Evolutionary conservation across 257 asterid species (phyloP).

Genomic region (Solanum pinnatisectum): DNA sequence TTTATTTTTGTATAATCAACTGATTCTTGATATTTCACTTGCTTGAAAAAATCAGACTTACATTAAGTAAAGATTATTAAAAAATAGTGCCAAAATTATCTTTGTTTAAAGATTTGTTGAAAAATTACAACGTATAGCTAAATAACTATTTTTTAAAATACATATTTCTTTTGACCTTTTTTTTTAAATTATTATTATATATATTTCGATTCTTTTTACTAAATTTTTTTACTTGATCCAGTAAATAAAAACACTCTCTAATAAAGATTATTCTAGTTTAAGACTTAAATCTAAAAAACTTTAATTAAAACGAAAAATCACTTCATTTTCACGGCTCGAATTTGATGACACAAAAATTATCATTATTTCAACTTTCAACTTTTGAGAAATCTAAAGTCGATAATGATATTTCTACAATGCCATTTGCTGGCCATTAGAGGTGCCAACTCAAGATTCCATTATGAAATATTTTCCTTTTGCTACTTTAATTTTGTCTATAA

Average conservation of each 20-base stretch:
- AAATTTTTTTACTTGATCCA: too few species aligned
- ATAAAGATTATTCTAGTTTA: rapidly evolving
- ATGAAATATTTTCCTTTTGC: neutral
- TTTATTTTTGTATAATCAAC: neutral
- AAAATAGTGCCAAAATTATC: neutral
- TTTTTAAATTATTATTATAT: too few species aligned
- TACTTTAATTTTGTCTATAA: neutral
- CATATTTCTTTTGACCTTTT: too few species aligned
- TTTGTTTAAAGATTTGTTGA: neutral
- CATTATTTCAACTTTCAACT: neutral
- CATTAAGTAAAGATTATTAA: neutral
- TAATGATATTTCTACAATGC: neutral
- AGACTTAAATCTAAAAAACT: neutral
- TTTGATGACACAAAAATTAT: neutral
- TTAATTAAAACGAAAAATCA: rapidly evolving
- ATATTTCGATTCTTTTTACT: neutral
- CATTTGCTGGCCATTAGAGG: neutral
- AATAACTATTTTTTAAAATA: too few species aligned
- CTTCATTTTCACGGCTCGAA: neutral
- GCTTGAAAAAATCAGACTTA: neutral
- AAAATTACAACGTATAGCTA: neutral
- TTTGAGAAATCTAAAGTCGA: neutral
- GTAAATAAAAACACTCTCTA: neutral
- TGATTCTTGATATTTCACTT: neutral
- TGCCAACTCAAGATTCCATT: constrained; percentile 1